Evolutionary conservation across 768 basidiomycete species (phyloP).

Genomic region (Imleria badia): DNA sequence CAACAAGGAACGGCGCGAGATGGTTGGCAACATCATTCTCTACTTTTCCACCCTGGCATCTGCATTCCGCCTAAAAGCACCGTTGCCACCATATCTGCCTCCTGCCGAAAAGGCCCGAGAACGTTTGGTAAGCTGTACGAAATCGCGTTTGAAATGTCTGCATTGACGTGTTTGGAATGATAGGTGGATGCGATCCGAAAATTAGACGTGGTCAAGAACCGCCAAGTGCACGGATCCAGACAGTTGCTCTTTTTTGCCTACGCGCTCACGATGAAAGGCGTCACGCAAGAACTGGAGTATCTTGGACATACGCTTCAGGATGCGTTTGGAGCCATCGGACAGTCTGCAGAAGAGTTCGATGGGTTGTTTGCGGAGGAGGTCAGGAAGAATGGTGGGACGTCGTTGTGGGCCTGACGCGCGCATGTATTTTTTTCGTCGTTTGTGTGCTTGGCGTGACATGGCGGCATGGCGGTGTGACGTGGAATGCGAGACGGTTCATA

Average conservation of each 20-base stretch:
- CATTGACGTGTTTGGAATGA: not conserved
- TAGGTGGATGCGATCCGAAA: constrained; percentile 81
- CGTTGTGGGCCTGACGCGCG: constrained; percentile 18
- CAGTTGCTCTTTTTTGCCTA: constrained; percentile 95
- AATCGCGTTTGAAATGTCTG: not conserved
- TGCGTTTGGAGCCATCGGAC: constrained; percentile 91
- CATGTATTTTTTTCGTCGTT: not conserved
- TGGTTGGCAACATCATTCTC: constrained; percentile 94
- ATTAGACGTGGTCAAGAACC: constrained; percentile 84
- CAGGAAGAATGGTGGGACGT: not conserved
- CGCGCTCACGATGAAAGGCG: constrained; percentile 90
- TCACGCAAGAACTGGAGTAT: constrained; percentile 84
- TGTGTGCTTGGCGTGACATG: not conserved
- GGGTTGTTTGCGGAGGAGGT: constrained; percentile 52
- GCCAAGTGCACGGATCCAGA: constrained; percentile 76
- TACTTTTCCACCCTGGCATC: constrained; percentile 80
- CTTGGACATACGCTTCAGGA: constrained; percentile 81
- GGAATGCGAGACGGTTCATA: constrained; percentile 4
- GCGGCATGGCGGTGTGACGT: not conserved
- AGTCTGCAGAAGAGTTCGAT: constrained; percentile 80
- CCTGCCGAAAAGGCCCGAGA: constrained; percentile 86
- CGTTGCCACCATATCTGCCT: constrained; percentile 94
- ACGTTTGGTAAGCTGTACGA: constrained; percentile 56
- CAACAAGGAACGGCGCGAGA: constrained; percentile 83
- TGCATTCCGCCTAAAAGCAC: constrained; percentile 82